Conservation (phyloP, 2,329 filamentous ascomycete species). For the Cercospora sojina region DNA sequence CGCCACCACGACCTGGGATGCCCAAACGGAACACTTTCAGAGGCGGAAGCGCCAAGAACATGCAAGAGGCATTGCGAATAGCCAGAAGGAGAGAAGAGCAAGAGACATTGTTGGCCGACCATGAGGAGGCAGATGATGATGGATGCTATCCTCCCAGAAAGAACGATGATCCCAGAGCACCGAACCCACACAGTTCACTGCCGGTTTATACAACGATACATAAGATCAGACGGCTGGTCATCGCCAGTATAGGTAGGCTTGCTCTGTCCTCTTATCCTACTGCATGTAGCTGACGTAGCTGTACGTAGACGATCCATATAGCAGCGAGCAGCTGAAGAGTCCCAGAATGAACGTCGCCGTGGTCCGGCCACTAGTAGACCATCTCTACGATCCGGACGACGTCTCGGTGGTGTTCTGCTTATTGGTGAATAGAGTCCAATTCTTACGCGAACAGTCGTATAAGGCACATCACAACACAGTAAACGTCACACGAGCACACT, state of each 20-base stretch:
- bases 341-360: slow-evolving; percentile 79
- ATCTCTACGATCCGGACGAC: slow-evolving; percentile 75
- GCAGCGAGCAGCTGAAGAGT: slow-evolving; percentile 73
- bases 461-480: slow-evolving; percentile 78
- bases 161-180: slow-evolving; percentile 43
- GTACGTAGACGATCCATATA: slow-evolving; percentile 60
- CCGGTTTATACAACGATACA: slow-evolving; percentile 79
- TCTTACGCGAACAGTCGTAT: slow-evolving; percentile 73
- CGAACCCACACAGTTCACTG: slow-evolving; percentile 61
- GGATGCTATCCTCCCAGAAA: slow-evolving; percentile 44
- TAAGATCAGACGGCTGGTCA: slow-evolving; percentile 47
- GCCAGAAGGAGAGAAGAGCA: slow-evolving; percentile 50
- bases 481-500: slow-evolving; percentile 70
- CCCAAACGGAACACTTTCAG: slow-evolving; percentile 31
- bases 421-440: slow-evolving; percentile 77
- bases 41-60: slow-evolving; percentile 37
- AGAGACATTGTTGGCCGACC: slow-evolving; percentile 48
- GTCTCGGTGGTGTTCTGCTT: slow-evolving; percentile 82
- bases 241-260: slow-evolving; percentile 47
- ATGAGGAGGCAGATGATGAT: slow-evolving; percentile 48
- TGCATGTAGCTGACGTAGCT: slow-evolving; percentile 11
- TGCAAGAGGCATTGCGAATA: slow-evolving; percentile 41
- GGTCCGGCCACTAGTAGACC: slow-evolving; percentile 78
- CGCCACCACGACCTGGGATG: slow-evolving; percentile 31
- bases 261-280: neutral